These are phyloP conservation scores for Pythium plurisporium DNA, from an alignment of 352 stramenopile genomes.

Conservation along the genomic window DNA sequence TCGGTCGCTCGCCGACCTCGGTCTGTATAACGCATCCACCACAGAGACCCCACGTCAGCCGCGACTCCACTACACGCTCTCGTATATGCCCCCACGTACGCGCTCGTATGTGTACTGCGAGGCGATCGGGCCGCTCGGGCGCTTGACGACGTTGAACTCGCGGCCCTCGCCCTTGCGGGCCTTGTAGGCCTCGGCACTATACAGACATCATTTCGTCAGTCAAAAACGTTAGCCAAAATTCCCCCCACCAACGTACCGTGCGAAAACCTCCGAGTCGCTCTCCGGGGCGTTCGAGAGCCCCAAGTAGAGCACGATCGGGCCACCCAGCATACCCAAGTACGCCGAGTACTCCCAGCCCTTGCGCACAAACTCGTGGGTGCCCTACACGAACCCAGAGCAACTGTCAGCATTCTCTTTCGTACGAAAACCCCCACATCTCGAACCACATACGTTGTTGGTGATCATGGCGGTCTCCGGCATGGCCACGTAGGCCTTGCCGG, in stretches of 20 bases:
- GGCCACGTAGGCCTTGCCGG: constrained; percentile 50
- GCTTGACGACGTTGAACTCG: constrained; percentile 38
- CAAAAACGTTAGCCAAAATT: background rate
- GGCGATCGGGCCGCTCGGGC: constrained; percentile 37
- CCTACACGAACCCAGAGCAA: constrained; percentile 40
- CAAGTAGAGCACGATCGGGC: constrained; percentile 67
- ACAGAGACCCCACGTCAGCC: too few species aligned
- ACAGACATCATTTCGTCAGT: background rate
- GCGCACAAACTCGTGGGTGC: constrained; percentile 69
- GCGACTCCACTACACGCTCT: too few species aligned
- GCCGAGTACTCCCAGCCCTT: constrained; percentile 84
- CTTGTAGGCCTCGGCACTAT: constrained; percentile 53
- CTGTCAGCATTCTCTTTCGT: too few species aligned
- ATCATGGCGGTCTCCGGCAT: constrained; percentile 87
- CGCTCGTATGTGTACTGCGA: constrained; percentile 49
- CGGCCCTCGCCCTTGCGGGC: constrained; percentile 42
- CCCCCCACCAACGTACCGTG: constrained; percentile 33
- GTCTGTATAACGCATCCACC: constrained; percentile 11
- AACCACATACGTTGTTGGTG: constrained; percentile 71
- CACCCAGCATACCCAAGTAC: constrained; percentile 71
- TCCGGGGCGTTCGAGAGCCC: constrained; percentile 76
- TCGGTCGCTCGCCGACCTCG: constrained; percentile 61
- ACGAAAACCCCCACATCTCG: too few species aligned
- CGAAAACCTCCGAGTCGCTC: constrained; percentile 81
- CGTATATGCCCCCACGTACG: too few species aligned